Base-by-base conservation (phyloP, 1,284 basidiomycete species). In the Ganoderma sp. region DNA sequence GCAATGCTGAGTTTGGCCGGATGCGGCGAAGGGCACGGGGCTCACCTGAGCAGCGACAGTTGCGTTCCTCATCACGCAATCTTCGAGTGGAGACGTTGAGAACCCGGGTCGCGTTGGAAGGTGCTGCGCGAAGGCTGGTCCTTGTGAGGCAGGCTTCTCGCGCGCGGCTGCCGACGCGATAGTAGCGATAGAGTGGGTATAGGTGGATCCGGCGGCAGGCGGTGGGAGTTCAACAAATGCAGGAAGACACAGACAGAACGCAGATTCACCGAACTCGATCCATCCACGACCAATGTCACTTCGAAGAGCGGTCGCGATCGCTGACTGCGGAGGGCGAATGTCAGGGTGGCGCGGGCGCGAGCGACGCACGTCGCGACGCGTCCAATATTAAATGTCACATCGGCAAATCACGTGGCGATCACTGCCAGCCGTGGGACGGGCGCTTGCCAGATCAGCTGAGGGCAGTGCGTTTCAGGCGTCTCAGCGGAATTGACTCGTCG, bases 331-430 rank as follows among this genome's bases (percentile, higher is more conserved):
- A 39, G 37, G 37, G 37, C 32, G 32, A 32, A 32, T 32, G 32
- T 32, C 32, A 32, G 32, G 32, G 32, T 32, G 32, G 52, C 37
- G 57, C 57, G 37, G 19, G 37, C 22, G 17, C 7, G 15, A 12
- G 22, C 28, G 43, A 65, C 25, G 25, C 65, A 67, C 66, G 66
- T 64, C 68, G 68, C 71, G 71, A 65, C 71, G 71, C 71, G 71
- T 68, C 59, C 60, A 60, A 61, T 63, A 17, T 42, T 6, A n/a
- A n/a, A 45, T 45, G 17, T n/a, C 43, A 15, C 19, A 58, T 61
- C 28, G 22, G 8, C 2, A 19, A 22, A 22, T 70, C 71, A 72
- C 71, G 71, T 72, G 71, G 22, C 4, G 2, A 19, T 64, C 61
- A 52, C 66, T 54, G 45, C n/a, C 10, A 37, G 70, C 64, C 32